Conservation (phyloP, 129 eudicot species). For the Pseudognaphalium luteoalbum region DNA sequence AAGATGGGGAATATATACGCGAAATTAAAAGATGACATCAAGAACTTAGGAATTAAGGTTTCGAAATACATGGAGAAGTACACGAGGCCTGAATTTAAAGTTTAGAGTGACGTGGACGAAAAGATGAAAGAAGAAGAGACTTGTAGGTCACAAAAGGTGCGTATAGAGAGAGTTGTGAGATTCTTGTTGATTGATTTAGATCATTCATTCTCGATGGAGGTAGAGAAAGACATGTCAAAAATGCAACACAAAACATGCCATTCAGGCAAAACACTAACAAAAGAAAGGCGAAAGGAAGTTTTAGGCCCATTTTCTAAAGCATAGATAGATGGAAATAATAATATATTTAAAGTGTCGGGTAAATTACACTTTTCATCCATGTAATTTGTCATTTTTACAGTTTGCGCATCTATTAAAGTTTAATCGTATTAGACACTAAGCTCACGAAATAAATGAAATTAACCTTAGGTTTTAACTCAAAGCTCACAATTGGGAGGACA, state of each 20-base stretch:
- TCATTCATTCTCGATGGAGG: slow-evolving; percentile 35
- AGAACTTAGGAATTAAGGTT: slow-evolving; percentile 70
- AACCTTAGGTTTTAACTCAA: too few relatives aligned
- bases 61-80: slow-evolving; percentile 35
- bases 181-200: slow-evolving; percentile 56
- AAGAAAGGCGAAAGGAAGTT: slow-evolving; percentile 18
- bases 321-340: neutral
- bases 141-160: slow-evolving; percentile 63
- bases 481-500: neutral
- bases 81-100: slow-evolving; percentile 28
- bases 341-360: neutral
- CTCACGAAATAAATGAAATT: neutral
- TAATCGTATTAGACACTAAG: neutral
- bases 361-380: neutral
- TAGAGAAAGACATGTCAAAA: slow-evolving; percentile 32
- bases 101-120: slow-evolving; percentile 15
- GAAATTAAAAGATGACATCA: slow-evolving; percentile 31
- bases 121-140: slow-evolving; percentile 34
- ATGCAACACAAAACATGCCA: slow-evolving; percentile 34
- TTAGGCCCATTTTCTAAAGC: slow-evolving; percentile 12
- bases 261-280: slow-evolving; percentile 32
- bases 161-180: slow-evolving; percentile 37
- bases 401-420: neutral
- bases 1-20: slow-evolving; percentile 22
- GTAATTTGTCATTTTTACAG: neutral